Percentiles rank a stretch among this genome's conserved stretches.
Conservation (phyloP, 495 filamentous ascomycete genomes). For the Penicillium bialowiezense region DNA sequence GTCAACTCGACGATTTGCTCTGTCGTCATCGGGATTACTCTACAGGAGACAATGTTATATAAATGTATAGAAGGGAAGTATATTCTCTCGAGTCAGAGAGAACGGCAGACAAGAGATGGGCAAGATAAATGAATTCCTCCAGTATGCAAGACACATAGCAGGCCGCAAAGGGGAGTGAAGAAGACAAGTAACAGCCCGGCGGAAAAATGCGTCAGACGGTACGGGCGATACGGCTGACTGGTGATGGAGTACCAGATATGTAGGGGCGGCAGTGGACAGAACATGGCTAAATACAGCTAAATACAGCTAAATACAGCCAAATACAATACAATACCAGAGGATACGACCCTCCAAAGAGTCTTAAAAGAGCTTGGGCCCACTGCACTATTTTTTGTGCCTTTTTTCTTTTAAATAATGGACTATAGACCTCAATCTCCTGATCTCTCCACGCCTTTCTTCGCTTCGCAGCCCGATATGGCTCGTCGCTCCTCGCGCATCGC, state of each 20-base stretch:
- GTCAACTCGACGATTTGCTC: slow-evolving; percentile 35
- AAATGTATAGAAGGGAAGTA: slow-evolving; percentile 23
- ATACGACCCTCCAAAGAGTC: slow-evolving; percentile 30
- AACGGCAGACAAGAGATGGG: neutral
- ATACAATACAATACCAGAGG: slow-evolving; percentile 18
- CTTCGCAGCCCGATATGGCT: slow-evolving; percentile 40
- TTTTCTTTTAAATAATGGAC: slow-evolving; percentile 7
- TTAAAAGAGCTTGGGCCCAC: slow-evolving; percentile 19
- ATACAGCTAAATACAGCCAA: no score
- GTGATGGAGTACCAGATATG: no score
- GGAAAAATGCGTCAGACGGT: no score
- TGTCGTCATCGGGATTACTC: slow-evolving; percentile 47
- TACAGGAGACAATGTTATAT: no score
- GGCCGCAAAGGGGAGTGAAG: neutral
- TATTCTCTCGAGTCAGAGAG: neutral
- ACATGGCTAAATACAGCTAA: no score
- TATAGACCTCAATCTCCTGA: slow-evolving; percentile 31
- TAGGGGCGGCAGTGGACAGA: no score
- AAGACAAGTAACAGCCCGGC: slow-evolving; percentile 6
- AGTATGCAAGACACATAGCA: slow-evolving; percentile 6
- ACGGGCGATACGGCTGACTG: no score
- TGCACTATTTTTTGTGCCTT: neutral
- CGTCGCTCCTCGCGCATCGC: slow-evolving; percentile 44
- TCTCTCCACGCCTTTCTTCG: slow-evolving; percentile 9
- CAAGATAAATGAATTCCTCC: no score